Conservation (phyloP, 1,284 basidiomycete species). For the Phlebopus sp. region DNA sequence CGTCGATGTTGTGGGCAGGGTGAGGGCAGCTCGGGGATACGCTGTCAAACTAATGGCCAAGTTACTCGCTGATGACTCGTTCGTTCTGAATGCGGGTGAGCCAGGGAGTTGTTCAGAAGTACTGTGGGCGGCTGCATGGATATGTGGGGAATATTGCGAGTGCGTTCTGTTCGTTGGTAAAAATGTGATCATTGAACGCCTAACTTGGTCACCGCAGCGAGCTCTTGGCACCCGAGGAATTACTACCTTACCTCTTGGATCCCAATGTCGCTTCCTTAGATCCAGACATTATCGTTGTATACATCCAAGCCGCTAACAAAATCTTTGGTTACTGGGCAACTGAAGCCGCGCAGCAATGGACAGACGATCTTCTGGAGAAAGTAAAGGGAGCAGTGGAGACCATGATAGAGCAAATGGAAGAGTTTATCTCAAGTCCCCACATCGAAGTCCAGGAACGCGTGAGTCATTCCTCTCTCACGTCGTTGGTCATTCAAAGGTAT, state of each 20-base stretch:
- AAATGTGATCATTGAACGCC: background rate
- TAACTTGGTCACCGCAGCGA: conserved; percentile 45
- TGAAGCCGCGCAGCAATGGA: conserved; percentile 74
- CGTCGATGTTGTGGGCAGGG: conserved; percentile 84
- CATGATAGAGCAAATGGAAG: conserved; percentile 54
- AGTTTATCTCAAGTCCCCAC: conserved; percentile 57
- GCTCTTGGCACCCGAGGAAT: conserved; percentile 65
- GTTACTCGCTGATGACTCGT: conserved; percentile 73
- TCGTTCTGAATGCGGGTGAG: conserved; percentile 59
- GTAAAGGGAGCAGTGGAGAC: conserved; percentile 61
- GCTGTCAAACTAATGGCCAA: conserved; percentile 82
- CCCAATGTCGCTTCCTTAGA: conserved; percentile 52
- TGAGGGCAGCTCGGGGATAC: conserved; percentile 72
- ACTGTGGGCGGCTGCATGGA: conserved; percentile 91
- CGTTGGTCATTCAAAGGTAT: background rate
- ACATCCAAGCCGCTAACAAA: conserved; percentile 83
- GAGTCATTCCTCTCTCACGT: conserved; percentile 33
- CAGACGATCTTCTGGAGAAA: conserved; percentile 60
- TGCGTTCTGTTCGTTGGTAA: conserved; percentile 35
- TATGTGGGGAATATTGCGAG: conserved; percentile 92
- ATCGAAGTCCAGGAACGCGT: conserved; percentile 93
- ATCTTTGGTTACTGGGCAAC: conserved; percentile 85
- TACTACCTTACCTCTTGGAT: conserved; percentile 67
- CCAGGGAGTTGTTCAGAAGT: conserved; percentile 75
- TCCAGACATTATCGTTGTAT: conserved; percentile 67